Percentiles rank a stretch among this genome's conserved stretches.
These are phyloP conservation scores for Gnetum montanum DNA, from an alignment of 75 land plant genomes.

Conservation along the genomic window DNA sequence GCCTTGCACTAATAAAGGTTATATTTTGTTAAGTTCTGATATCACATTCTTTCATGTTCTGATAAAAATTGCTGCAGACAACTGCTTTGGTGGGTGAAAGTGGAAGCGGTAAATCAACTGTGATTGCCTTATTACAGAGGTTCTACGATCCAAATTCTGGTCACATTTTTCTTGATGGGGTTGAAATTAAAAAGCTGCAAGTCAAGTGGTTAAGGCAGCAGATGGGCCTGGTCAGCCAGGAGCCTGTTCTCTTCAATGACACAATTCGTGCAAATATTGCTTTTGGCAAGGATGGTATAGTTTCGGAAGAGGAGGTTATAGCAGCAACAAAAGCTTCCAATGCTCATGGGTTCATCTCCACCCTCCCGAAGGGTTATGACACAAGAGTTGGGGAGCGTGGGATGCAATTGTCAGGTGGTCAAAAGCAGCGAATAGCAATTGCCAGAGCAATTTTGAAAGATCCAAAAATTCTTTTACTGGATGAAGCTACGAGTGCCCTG, in stretches of 20 bases:
- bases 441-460: slow-evolving; percentile 71
- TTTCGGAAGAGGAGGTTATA: slow-evolving; percentile 30
- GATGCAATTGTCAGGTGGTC: slow-evolving; percentile 75
- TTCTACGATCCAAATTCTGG: slow-evolving; percentile 67
- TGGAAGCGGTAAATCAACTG: slow-evolving; percentile 75
- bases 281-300: slow-evolving; percentile 45
- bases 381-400: slow-evolving; percentile 68
- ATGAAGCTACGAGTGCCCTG: slow-evolving; percentile 80
- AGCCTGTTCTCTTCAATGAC: slow-evolving; percentile 44
- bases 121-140: slow-evolving; percentile 48
- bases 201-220: slow-evolving; percentile 50
- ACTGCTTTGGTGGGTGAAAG: slow-evolving; percentile 73
- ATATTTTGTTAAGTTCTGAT: slow-evolving; percentile 9
- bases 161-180: slow-evolving; percentile 28
- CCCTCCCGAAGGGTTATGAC: slow-evolving; percentile 45
- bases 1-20: neutral
- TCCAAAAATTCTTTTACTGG: slow-evolving; percentile 61
- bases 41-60: slow-evolving; percentile 7
- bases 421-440: slow-evolving; percentile 80
- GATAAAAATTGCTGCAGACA: slow-evolving; percentile 41
- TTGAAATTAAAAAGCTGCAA: slow-evolving; percentile 35
- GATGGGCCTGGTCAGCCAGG: slow-evolving; percentile 60
- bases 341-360: slow-evolving; percentile 47
- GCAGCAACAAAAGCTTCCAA: slow-evolving; percentile 48
- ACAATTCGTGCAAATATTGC: slow-evolving; percentile 40